Evolutionary conservation across 2,329 filamentous ascomycete genomes (phyloP).

Genomic region (Scedosporium minutisporum): DNA sequence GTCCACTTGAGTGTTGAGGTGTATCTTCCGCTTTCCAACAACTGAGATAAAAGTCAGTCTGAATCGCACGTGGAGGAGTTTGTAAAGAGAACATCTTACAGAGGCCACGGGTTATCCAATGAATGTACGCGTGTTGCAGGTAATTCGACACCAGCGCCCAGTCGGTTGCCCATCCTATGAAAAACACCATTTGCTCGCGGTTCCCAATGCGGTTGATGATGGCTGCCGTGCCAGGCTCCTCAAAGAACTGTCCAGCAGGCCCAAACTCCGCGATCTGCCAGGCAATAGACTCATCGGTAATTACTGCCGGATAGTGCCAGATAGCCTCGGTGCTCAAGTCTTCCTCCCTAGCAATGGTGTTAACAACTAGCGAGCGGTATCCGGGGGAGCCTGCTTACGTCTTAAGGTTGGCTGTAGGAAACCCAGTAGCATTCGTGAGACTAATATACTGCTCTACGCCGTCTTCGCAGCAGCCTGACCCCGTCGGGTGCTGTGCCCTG

Average conservation of each 20-base stretch:
- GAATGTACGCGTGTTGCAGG: constrained; percentile 53
- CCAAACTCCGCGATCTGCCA: constrained; percentile 44
- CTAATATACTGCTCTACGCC: constrained; percentile 41
- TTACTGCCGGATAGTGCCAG: constrained; percentile 49
- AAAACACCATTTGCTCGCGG: constrained; percentile 54
- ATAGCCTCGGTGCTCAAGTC: constrained; percentile 40
- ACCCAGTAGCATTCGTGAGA: constrained; percentile 42
- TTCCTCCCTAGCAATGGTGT: constrained; percentile 20
- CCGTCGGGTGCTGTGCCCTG: constrained; percentile 1
- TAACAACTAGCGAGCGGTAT: not conserved
- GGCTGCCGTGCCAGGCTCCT: constrained; percentile 34
- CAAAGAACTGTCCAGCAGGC: constrained; percentile 26
- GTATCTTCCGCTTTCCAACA: constrained; percentile 42
- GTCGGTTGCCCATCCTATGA: constrained; percentile 37
- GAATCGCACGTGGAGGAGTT: constrained; percentile 8
- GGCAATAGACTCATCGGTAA: constrained; percentile 42
- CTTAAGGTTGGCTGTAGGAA: constrained; percentile 44
- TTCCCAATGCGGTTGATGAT: constrained; percentile 47
- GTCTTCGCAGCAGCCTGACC: constrained; percentile 33
- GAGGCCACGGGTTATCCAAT: constrained; percentile 50
- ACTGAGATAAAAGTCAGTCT: constrained; percentile 15
- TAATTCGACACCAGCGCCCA: constrained; percentile 43
- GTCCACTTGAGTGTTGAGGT: constrained; percentile 49
- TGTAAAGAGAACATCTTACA: constrained; percentile 14
- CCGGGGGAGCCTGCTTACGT: constrained; percentile 15